Conservation (phyloP, 441 rosid genomes). For the Gossypium schwendimanii region DNA sequence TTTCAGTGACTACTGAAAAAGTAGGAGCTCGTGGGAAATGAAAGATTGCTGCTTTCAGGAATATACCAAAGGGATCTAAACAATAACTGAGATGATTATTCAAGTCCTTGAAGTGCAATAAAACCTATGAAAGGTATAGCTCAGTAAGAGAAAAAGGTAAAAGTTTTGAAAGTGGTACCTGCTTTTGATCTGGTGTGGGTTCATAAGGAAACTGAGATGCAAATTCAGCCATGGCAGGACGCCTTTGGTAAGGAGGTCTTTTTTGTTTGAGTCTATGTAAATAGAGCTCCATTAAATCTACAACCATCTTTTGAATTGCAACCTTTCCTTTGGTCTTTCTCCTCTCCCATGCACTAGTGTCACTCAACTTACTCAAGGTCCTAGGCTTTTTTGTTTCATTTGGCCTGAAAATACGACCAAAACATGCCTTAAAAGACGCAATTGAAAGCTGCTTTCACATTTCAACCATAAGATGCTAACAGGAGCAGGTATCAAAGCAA, state of each 20-base stretch:
- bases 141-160: not conserved
- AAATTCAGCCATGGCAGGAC: conserved; percentile 59
- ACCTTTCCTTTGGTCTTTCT: conserved; percentile 92
- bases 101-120: not conserved
- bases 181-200: conserved; percentile 87
- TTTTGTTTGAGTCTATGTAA: conserved; percentile 83
- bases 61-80: not conserved
- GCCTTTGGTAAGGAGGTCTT: conserved; percentile 74
- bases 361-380: conserved; percentile 78
- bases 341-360: conserved; percentile 78
- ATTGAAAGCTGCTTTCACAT: conserved; percentile 5
- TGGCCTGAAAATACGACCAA: conserved; percentile 49
- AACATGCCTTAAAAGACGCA: not conserved
- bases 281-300: conserved; percentile 94
- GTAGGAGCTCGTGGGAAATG: not conserved
- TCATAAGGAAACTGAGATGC: conserved; percentile 64
- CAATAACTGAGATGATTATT: not conserved
- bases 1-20: not conserved
- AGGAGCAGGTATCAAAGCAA: not conserved
- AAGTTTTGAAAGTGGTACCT: conserved; percentile 31
- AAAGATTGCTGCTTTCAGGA: not conserved
- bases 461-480: not conserved
- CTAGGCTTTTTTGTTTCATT: conserved; percentile 72
- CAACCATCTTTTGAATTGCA: conserved; percentile 96
- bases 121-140: not conserved